Conservation (phyloP, 2,329 filamentous ascomycete genomes). For the Anthostomella pinea region DNA sequence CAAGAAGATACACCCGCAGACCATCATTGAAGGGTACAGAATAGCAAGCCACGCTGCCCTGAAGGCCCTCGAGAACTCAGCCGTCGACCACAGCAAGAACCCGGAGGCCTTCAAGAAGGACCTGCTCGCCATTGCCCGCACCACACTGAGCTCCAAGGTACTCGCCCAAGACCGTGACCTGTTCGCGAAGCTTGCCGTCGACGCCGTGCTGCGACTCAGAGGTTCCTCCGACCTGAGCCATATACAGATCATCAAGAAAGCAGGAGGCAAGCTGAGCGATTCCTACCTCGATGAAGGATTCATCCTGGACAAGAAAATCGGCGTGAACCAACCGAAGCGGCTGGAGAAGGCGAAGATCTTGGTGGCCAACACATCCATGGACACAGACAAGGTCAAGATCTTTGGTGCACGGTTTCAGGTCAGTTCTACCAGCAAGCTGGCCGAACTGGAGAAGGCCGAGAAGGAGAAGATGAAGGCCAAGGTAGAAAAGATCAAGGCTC, state of each 20-base stretch:
- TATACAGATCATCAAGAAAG: constrained; percentile 99
- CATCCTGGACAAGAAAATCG: constrained; percentile 98
- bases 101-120: constrained; percentile 84
- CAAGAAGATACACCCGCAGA: constrained; percentile 98
- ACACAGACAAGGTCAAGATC: constrained; percentile 99
- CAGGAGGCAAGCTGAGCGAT: constrained; percentile 93
- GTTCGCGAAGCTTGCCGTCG: constrained; percentile 84
- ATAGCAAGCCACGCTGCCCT: constrained; percentile 92
- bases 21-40: constrained; percentile 97
- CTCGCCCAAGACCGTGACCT: constrained; percentile 90
- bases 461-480: constrained; percentile 99
- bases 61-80: constrained; percentile 75
- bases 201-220: constrained; percentile 86
- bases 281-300: constrained; percentile 98
- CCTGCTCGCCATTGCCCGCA: constrained; percentile 84
- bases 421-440: constrained; percentile 90
- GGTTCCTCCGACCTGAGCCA: constrained; percentile 92
- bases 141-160: constrained; percentile 96
- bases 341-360: constrained; percentile 98
- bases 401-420: constrained; percentile 98
- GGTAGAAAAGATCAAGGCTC: constrained; percentile 97
- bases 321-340: constrained; percentile 96
- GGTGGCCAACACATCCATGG: constrained; percentile 97
- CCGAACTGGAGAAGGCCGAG: constrained; percentile 97
- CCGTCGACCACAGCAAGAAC: constrained; percentile 86